phyloP scores from a whole-genome alignment of 805 yeast genomes.

The Brettanomyces sp. region DNA sequence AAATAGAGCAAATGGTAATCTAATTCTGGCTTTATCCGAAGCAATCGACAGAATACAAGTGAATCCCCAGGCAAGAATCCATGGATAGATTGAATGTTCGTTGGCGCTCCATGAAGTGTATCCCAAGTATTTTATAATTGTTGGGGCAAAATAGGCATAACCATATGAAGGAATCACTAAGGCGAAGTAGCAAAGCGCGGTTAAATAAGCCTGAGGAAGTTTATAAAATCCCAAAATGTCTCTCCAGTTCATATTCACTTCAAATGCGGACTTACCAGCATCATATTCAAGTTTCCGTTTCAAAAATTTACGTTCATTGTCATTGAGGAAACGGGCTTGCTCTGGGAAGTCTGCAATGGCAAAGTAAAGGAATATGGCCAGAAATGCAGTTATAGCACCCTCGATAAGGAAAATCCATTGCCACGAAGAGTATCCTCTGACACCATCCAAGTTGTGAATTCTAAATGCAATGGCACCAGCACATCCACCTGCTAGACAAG shows the following conservation, averaged over 20 bases:
- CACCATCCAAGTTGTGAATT: conserved; percentile 45
- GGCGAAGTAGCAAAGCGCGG: conserved; percentile 57
- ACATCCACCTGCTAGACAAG: conserved; percentile 72
- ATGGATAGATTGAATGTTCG: conserved; percentile 77
- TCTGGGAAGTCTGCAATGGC: conserved; percentile 69
- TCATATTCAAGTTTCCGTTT: conserved; percentile 52
- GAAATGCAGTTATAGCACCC: conserved; percentile 27
- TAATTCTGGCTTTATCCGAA: conserved; percentile 45
- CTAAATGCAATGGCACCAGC: conserved; percentile 67
- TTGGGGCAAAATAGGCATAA: conserved; percentile 65
- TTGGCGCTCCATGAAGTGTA: conserved; percentile 68
- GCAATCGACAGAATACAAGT: conserved; percentile 49
- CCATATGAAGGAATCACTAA: conserved; percentile 64
- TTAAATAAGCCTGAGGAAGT: conserved; percentile 48
- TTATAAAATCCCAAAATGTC: conserved; percentile 44
- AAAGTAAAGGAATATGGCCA: conserved; percentile 29
- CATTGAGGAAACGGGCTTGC: conserved; percentile 43
- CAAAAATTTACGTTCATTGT: conserved; percentile 44
- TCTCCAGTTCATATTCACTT: conserved; percentile 32
- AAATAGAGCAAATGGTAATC: conserved; percentile 35
- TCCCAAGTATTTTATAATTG: conserved; percentile 53
- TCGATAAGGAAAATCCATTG: conserved; percentile 36
- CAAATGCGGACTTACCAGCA: conserved; percentile 40
- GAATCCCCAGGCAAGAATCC: conserved; percentile 66
- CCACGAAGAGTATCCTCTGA: conserved; percentile 34